A percentile compares a stretch with the other conserved stretches of the same genome.
phyloP scores from a whole-genome alignment of 192 early-diverging fungal genomes.

The Backusella mclennaniae region DNA sequence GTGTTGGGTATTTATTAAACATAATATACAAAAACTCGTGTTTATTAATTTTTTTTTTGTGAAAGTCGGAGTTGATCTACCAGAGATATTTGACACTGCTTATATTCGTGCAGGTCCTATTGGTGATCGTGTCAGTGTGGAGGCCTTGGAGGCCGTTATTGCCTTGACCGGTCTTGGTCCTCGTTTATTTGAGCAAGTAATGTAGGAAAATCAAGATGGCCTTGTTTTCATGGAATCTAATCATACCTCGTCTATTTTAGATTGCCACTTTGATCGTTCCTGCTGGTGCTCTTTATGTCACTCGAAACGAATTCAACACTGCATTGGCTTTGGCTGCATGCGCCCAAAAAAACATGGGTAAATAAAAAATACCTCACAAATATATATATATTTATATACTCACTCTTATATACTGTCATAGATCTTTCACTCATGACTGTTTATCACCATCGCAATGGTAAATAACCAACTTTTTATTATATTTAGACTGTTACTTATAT shows the following conservation, averaged over 20 bases:
- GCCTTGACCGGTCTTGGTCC: constrained; percentile 17
- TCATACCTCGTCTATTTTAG: constrained; percentile 17
- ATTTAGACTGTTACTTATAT: neutral
- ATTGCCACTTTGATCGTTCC: constrained; percentile 45
- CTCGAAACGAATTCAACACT: constrained; percentile 65
- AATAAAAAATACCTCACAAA: neutral
- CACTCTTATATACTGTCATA: neutral
- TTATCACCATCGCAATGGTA: constrained; percentile 57
- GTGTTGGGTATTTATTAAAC: constrained; percentile 10
- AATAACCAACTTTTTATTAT: neutral
- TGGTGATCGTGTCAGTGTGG: constrained; percentile 47
- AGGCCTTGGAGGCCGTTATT: constrained; percentile 45
- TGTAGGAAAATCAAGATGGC: neutral
- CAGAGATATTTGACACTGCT: constrained; percentile 48
- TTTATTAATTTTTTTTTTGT: neutral
- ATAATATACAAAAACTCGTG: neutral
- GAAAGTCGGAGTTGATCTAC: constrained; percentile 47
- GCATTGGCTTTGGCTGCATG: constrained; percentile 65
- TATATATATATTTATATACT: neutral
- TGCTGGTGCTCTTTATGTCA: constrained; percentile 42
- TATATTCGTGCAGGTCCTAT: constrained; percentile 44
- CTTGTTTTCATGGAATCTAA: neutral
- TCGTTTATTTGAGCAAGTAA: constrained; percentile 14
- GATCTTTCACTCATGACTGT: constrained; percentile 62
- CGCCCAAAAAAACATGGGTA: constrained; percentile 76